Evolutionary conservation across 2,329 filamentous ascomycete species (phyloP).

Genomic region (Penicillium sp.): DNA sequence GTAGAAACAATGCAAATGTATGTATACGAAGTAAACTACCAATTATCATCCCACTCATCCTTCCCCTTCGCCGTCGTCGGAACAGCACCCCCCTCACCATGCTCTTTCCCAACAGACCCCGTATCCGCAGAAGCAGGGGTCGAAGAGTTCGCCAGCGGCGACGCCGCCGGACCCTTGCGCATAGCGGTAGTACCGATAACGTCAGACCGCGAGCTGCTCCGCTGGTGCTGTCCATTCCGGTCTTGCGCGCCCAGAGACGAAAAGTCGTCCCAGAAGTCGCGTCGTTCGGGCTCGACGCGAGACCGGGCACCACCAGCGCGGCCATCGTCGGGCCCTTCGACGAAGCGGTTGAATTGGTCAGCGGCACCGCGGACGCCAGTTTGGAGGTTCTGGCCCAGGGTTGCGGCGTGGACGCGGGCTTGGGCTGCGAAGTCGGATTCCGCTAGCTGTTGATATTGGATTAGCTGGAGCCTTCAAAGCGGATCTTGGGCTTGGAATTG

Average conservation of each 20-base stretch:
- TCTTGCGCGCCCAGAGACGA: slow-evolving; percentile 60
- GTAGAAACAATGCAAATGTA: slow-evolving; percentile 3
- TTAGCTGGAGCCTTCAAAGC: not conserved
- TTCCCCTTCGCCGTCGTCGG: slow-evolving; percentile 47
- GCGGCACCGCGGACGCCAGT: slow-evolving; percentile 72
- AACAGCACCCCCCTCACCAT: slow-evolving; percentile 22
- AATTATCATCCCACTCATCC: slow-evolving; percentile 62
- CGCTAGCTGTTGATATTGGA: slow-evolving; percentile 63
- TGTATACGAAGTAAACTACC: slow-evolving; percentile 33
- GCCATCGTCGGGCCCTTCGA: slow-evolving; percentile 66
- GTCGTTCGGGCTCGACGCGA: slow-evolving; percentile 63
- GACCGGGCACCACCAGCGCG: slow-evolving; percentile 45
- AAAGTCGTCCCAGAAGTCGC: slow-evolving; percentile 92
- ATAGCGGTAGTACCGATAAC: slow-evolving; percentile 66
- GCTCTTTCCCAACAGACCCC: slow-evolving; percentile 21
- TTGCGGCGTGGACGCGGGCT: slow-evolving; percentile 60
- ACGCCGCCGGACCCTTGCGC: slow-evolving; percentile 49
- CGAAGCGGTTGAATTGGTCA: slow-evolving; percentile 80
- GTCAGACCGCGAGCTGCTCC: slow-evolving; percentile 45
- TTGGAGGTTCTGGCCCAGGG: slow-evolving; percentile 63
- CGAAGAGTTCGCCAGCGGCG: slow-evolving; percentile 22
- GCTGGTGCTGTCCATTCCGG: slow-evolving; percentile 25
- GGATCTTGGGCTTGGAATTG: not conserved
- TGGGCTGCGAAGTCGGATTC: slow-evolving; percentile 76
- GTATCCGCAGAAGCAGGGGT: slow-evolving; percentile 21